Conservation (phyloP, 495 filamentous ascomycete species). For the Penicillium manginii region DNA sequence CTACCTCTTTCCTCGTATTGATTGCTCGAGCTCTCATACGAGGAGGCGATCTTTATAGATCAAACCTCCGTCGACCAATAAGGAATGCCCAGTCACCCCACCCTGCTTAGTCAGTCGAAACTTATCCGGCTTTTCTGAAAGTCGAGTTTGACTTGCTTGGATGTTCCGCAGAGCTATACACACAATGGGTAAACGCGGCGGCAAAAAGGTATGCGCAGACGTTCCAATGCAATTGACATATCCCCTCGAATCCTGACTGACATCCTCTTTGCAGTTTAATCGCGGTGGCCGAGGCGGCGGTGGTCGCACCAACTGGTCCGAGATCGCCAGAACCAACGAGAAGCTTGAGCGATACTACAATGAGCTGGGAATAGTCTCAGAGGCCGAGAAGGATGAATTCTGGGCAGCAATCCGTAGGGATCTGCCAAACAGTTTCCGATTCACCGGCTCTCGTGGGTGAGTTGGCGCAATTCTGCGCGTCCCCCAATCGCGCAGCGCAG, state of each 20-base stretch:
- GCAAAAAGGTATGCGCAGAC: slow-evolving; percentile 35
- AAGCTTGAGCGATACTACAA: slow-evolving; percentile 86
- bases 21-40: no score
- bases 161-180: slow-evolving; percentile 15
- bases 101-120: not conserved
- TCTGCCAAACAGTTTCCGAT: slow-evolving; percentile 94
- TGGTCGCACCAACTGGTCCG: slow-evolving; percentile 49
- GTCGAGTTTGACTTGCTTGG: slow-evolving; percentile 15
- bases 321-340: slow-evolving; percentile 71
- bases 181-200: slow-evolving; percentile 46
- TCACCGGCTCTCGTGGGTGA: slow-evolving; percentile 88
- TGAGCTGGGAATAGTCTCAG: slow-evolving; percentile 66
- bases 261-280: slow-evolving; percentile 29
- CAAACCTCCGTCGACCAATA: not conserved
- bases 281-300: slow-evolving; percentile 40
- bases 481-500: slow-evolving; percentile 2
- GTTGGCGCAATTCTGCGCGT: slow-evolving; percentile 20
- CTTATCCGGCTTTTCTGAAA: slow-evolving; percentile 15
- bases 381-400: slow-evolving; percentile 75
- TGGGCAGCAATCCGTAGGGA: slow-evolving; percentile 81
- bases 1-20: no score
- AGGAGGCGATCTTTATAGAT: not conserved
- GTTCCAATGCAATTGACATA: not conserved
- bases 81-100: not conserved
- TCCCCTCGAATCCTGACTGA: slow-evolving; percentile 12